Conservation (phyloP, 2,329 filamentous ascomycete species). For the Monilinia vaccinii-corymbosi region DNA sequence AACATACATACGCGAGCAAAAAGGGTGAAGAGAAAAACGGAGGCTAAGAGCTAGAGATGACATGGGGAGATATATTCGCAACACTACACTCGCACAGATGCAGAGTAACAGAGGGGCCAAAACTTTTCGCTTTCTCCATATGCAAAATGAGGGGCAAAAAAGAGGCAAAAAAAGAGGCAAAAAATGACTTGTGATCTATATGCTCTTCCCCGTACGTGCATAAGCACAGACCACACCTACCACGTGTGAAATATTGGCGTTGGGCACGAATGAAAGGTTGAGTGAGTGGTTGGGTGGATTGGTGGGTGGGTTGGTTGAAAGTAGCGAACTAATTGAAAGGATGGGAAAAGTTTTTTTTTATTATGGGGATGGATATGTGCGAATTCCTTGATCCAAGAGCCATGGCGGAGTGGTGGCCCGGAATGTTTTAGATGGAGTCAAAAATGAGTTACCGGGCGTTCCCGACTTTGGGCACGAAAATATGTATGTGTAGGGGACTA, state of each 20-base stretch:
- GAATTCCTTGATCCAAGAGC: background rate
- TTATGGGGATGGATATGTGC: background rate
- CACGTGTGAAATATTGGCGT: background rate
- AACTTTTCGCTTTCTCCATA: background rate
- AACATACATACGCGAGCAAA: background rate
- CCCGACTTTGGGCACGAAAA: constrained; percentile 2
- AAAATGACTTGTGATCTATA: background rate
- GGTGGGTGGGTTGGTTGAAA: background rate
- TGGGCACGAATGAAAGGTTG: background rate
- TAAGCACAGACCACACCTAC: background rate
- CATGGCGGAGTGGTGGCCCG: background rate
- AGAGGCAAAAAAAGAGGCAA: background rate
- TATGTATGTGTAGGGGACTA: background rate
- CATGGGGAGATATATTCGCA: background rate
- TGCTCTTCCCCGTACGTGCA: background rate
- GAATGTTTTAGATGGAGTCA: background rate
- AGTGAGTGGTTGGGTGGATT: background rate
- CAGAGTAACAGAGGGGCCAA: background rate
- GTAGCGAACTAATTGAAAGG: background rate
- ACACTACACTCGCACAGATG: background rate
- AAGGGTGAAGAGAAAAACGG: background rate
- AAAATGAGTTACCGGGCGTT: background rate
- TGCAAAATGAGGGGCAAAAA: background rate
- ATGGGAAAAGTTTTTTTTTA: background rate
- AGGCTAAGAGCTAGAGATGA: background rate